Base-by-base conservation (phyloP, 768 basidiomycete species). In the Boletus coccyginus region DNA sequence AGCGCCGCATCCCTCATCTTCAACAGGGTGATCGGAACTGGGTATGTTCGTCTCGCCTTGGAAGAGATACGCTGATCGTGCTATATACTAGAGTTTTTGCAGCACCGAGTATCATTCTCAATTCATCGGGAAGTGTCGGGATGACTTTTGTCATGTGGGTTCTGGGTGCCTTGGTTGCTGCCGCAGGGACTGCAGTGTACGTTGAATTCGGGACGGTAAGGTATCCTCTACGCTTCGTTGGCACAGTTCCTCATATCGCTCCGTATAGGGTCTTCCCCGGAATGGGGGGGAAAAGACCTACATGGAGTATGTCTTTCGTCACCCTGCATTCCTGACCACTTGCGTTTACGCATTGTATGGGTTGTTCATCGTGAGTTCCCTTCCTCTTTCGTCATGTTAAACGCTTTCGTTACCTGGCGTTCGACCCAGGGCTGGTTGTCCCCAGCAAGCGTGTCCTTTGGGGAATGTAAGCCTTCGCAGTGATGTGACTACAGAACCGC, bases 241-340 rank as follows among this genome's bases (percentile, higher is more conserved):
- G 13, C n/a, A 42, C 11, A 4, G 21, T 32, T 19, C 4, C 17
- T 36, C 41, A 52, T 41, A 9, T 19, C 29, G 2, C 53, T 7
- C 2, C 31, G 1, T 19, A 8, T 47, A 88, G 85, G 86, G 82
- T 19, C 74, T 90, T 3, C 88, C 88, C 2, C 75, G 82, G 3
- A 89, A 78, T 52, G 88, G 88, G 1, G 88, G 85, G 3, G 88
- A 90, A 74, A 90, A 89, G 73, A 87, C 84, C 50, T 90, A 90
- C 62, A 70, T 90, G 38, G 86, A 88, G 58, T 88, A 78, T 65
- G 79, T 88, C n/a, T 90, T 81, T 68, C 74, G 80, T 45, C 75
- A 75, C 5, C 88, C 88, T 7, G 78, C 75, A 47, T 87, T 84
- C 62, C 68, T 90, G 63, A 75, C 73, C 14, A 84, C 85, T 5